Evolutionary conservation across 345 rosid genomes (phyloP), one percentile per base, ranked within the genome.

Genomic region (Populus tremula): DNA sequence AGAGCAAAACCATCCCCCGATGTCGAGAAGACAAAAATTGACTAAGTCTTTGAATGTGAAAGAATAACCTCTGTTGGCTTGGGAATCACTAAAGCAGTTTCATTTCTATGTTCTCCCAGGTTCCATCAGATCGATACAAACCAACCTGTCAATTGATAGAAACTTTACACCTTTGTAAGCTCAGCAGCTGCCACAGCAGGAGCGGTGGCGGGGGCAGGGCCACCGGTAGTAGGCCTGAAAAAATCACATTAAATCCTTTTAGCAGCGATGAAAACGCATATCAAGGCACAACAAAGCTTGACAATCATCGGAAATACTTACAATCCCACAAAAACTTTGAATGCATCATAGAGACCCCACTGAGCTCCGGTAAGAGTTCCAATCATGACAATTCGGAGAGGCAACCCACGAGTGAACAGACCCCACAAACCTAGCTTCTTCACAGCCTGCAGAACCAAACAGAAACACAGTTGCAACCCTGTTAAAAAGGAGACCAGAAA

Each of bases 311-410:
- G 69, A 27, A 79, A 70, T 73, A 87, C 98, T 92, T 85, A 96
- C 98, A 96, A 88, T 86, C 99, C 99, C 76, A 96, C 98, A 54
- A 89, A 92, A 27, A 96, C 98, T 88, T 96, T 96, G 89, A 96
- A 92, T 63, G 98, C 94, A 84, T 96, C 99, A 74, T 96, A 96
- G 74, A 96, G 78, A 47, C 91, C 97, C 99, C 99, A 96, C 61
- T 96, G 99, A 14, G 98, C 97, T 70, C 97, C 98, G 0, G 98
- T 96, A 72, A 96, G 93, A 36, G 99, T 92, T 75, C 99, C 99
- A 8, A 96, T 96, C 99, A 96, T 96, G 83, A 92, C 97, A 81
- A 94, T 96, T 80, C 98, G 92, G 4, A 96, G 94, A 71, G 99
- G 98, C 79, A 92, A 97, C 13, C 99, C 98, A 20, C 98, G 93